phyloP scores from a whole-genome alignment of 1,284 basidiomycete genomes.

The Amylostereum areolatum region DNA sequence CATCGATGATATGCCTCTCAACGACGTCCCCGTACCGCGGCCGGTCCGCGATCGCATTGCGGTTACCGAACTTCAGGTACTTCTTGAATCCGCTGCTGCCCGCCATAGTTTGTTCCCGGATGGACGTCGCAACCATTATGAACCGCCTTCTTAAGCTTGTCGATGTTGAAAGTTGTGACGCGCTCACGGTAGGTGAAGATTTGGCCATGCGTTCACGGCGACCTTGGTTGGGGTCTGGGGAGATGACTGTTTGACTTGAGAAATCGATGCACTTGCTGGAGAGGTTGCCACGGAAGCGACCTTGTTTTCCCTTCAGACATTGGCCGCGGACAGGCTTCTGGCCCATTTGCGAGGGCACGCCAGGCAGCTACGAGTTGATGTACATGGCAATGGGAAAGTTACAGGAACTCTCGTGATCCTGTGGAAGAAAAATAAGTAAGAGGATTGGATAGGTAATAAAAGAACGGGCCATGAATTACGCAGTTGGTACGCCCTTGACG shows the following conservation, averaged over 20 bases:
- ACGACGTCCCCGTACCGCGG: constrained; percentile 84
- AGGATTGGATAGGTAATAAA: constrained; percentile 3
- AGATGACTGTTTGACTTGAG: constrained; percentile 97
- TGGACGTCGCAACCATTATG: constrained; percentile 89
- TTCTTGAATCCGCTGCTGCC: constrained; percentile 81
- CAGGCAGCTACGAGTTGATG: constrained; percentile 97
- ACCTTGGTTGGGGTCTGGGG: constrained; percentile 98
- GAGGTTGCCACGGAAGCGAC: constrained; percentile 96
- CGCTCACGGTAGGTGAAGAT: constrained; percentile 96
- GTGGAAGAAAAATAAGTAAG: constrained; percentile 10
- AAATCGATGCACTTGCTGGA: constrained; percentile 99
- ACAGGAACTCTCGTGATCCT: constrained; percentile 99
- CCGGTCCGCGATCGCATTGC: constrained; percentile 70
- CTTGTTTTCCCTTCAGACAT: constrained; percentile 98
- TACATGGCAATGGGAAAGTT: constrained; percentile 95
- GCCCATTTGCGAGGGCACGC: constrained; percentile 78
- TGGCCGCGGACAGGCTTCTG: constrained; percentile 95
- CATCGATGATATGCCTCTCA: constrained; percentile 92
- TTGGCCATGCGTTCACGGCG: constrained; percentile 96
- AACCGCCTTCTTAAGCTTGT: constrained; percentile 71
- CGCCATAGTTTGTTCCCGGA: constrained; percentile 93
- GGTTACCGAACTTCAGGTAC: constrained; percentile 78
- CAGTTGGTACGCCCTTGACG: constrained; percentile 81
- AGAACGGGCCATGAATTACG: constrained; percentile 76
- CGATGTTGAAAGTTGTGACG: constrained; percentile 91